Evolutionary conservation across 108 stramenopile genomes (phyloP), one percentile per base, ranked within the genome.

Genomic region (Phaeodactylum tricornutum): DNA sequence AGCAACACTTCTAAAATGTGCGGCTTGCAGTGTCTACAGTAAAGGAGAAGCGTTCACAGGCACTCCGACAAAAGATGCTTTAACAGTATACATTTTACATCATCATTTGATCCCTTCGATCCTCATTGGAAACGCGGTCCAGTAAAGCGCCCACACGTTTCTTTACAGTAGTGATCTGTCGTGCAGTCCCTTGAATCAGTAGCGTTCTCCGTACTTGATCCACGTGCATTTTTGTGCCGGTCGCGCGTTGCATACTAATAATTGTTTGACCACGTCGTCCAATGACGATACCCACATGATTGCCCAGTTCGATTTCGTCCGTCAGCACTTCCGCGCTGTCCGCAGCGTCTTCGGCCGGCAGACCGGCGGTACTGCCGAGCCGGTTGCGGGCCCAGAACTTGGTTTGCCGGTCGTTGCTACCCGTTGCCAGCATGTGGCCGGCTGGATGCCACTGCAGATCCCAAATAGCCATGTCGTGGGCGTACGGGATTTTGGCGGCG

Each of bases 381-480:
- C 93, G 83, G 64, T 86, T 89, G 15, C 96, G 75, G 11, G 79
- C 71, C 93, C 94, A 97, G 61, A 95, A 93, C 64, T 95, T 95
- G 39, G 82, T 81, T 47, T 84, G 88, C 33, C 87, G 67, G 67
- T 97, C 96, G 63, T 94, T 90, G 38, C 71, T 68, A 16, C 81
- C 94, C 8, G 88, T 89, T 0, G 94, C 93, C 22, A 98, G 54
- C 53, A 89, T 63, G 57, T 95, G 92, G 5, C 96, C 96, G 4
- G 84, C 75, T 2, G 96, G 96, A 67, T 95, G 94, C 94, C 94
- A 98, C 57, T 81, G 80, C 71, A 96, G 61, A 65, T 90, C 89
- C 94, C 94, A 95, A 53, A 98, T 86, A 20, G 96, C 89, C 78
- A 89, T 87, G 34, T 97, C 94, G 67, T 97, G 96, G 15, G 96